These are phyloP conservation scores for Hirschfeldia incana DNA, from an alignment of 345 rosid species.

Conservation along the genomic window DNA sequence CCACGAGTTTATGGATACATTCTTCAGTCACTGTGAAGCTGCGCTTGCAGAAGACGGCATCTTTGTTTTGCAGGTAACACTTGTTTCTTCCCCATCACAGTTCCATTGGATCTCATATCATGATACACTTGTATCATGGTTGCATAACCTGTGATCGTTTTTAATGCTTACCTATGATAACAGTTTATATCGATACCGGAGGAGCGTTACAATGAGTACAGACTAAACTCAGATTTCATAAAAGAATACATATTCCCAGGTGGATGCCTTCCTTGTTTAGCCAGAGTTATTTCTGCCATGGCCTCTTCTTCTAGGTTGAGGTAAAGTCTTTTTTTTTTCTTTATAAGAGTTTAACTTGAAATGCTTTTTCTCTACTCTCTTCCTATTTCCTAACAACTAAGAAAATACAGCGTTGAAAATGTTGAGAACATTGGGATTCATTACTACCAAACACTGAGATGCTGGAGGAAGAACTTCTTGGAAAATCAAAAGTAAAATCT, in stretches of 20 bases:
- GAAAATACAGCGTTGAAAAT: constrained; percentile 61
- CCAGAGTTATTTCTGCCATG: constrained; percentile 76
- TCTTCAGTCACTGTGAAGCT: constrained; percentile 67
- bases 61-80: constrained; percentile 66
- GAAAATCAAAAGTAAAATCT: constrained; percentile 55
- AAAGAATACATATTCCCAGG: constrained; percentile 90
- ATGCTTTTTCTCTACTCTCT: not conserved
- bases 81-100: not conserved
- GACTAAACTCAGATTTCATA: constrained; percentile 71
- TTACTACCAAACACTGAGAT: constrained; percentile 69
- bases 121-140: no score
- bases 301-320: constrained; percentile 65
- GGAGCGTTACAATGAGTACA: constrained; percentile 57
- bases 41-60: constrained; percentile 68
- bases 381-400: not conserved
- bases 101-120: not conserved
- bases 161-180: not conserved
- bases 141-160: not conserved
- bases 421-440: constrained; percentile 81
- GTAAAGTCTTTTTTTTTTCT: constrained; percentile 32
- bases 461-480: constrained; percentile 74
- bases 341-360: not conserved
- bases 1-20: constrained; percentile 76
- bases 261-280: constrained; percentile 73
- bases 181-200: constrained; percentile 86